A percentile compares a stretch with the other conserved stretches of the same genome.
phyloP scores from a whole-genome alignment of 1,284 basidiomycete species.

The Garcileccinum viscosum region DNA sequence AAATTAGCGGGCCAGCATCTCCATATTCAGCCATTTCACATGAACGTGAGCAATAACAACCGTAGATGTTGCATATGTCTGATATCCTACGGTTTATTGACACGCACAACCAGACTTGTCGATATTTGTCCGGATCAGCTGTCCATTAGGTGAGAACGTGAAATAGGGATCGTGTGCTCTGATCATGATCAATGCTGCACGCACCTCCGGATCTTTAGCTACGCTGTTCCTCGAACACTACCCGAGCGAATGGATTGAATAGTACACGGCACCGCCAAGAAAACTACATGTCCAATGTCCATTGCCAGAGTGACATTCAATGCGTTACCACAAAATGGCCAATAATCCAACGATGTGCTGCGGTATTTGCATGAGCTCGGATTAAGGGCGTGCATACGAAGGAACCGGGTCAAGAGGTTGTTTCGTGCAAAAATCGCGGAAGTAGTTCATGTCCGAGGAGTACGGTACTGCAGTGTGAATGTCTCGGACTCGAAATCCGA shows the following conservation, averaged over 20 bases:
- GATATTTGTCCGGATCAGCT: background rate
- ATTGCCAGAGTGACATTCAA: too few relatives aligned
- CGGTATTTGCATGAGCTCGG: background rate
- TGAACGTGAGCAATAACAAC: conserved; percentile 3
- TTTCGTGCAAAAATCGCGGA: background rate
- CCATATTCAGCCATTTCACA: background rate
- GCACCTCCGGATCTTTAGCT: background rate
- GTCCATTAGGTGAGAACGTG: background rate
- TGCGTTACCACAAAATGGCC: background rate
- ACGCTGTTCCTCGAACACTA: background rate
- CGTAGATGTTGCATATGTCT: background rate
- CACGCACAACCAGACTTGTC: background rate
- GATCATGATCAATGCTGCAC: background rate
- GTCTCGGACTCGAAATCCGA: background rate
- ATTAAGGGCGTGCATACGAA: background rate
- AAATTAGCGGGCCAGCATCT: background rate
- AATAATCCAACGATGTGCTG: background rate
- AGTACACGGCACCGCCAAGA: background rate
- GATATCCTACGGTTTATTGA: background rate
- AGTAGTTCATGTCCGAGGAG: background rate
- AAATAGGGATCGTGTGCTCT: background rate
- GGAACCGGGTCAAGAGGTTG: background rate
- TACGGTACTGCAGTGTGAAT: background rate
- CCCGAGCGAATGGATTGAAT: background rate
- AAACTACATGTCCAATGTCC: too few relatives aligned